Conservation (phyloP, 78 protist genomes). For the Mastigamoeba balamuthi region DNA sequence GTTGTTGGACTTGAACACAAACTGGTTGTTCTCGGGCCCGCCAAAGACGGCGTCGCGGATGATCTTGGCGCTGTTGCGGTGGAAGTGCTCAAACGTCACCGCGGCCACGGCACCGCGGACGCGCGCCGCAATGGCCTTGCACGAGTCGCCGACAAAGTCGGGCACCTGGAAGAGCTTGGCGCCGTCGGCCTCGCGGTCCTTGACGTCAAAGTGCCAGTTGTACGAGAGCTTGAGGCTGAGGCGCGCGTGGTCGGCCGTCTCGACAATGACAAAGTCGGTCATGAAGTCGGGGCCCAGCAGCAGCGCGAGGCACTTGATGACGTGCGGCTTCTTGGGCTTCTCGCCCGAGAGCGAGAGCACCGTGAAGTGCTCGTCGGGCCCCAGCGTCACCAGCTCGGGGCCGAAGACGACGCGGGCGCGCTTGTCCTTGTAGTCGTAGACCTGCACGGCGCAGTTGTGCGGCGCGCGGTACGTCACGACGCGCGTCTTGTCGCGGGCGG, state of each 20-base stretch:
- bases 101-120: slow-evolving; percentile 85
- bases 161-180: slow-evolving; percentile 70
- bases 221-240: slow-evolving; percentile 72
- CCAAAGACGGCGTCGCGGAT: slow-evolving; percentile 83
- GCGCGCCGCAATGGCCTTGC: slow-evolving; percentile 82
- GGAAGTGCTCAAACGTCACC: slow-evolving; percentile 84
- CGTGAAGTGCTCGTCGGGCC: slow-evolving; percentile 87
- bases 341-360: slow-evolving; percentile 75
- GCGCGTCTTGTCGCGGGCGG: slow-evolving; percentile 50
- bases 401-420: slow-evolving; percentile 79
- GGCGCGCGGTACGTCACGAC: slow-evolving; percentile 81
- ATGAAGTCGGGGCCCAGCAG: slow-evolving; percentile 86
- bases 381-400: slow-evolving; percentile 84
- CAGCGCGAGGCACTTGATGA: slow-evolving; percentile 59
- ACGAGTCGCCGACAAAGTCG: slow-evolving; percentile 89
- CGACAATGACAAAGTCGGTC: slow-evolving; percentile 82
- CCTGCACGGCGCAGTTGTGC: slow-evolving; percentile 82
- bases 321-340: slow-evolving; percentile 86
- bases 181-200: slow-evolving; percentile 23
- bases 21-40: slow-evolving; percentile 32
- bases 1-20: slow-evolving; percentile 65
- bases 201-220: slow-evolving; percentile 76
- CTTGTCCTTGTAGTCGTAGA: slow-evolving; percentile 76
- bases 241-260: slow-evolving; percentile 87
- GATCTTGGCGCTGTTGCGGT: slow-evolving; percentile 69